These are phyloP conservation scores for Limnanthes douglasii DNA, from an alignment of 345 rosid species.

Conservation along the genomic window DNA sequence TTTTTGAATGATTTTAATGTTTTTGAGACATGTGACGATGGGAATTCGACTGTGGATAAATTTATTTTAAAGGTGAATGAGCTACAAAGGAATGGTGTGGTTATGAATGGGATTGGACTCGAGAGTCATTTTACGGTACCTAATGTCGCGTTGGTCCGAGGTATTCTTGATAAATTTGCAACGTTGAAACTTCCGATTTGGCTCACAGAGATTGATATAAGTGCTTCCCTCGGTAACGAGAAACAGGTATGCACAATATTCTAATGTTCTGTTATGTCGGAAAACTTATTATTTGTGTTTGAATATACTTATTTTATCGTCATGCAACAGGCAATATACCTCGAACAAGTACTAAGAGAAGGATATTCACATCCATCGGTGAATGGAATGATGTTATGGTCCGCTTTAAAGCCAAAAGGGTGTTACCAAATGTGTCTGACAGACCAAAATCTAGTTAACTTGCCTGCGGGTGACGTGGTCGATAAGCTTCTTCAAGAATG, in stretches of 20 bases:
- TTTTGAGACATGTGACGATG: conserved; percentile 64
- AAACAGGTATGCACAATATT: conserved; percentile 30
- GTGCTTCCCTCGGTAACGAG: conserved; percentile 18
- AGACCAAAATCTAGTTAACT: conserved; percentile 30
- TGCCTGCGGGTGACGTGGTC: conserved; percentile 62
- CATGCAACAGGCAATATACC: conserved; percentile 29
- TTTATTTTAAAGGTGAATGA: conserved; percentile 42
- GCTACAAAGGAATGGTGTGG: conserved; percentile 27
- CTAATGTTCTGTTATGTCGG: background rate
- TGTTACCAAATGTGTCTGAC: conserved; percentile 87
- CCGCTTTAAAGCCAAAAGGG: conserved; percentile 62
- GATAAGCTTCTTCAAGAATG: conserved; percentile 50
- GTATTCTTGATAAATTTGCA: conserved; percentile 55
- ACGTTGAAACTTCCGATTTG: conserved; percentile 58
- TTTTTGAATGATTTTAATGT: conserved; percentile 79
- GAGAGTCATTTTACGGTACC: conserved; percentile 66
- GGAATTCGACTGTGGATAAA: conserved; percentile 47
- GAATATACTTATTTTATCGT: background rate
- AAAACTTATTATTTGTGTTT: background rate
- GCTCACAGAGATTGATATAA: conserved; percentile 82
- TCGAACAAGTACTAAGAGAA: conserved; percentile 69
- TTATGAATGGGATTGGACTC: conserved; percentile 60
- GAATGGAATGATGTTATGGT: conserved; percentile 81
- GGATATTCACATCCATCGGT: conserved; percentile 80
- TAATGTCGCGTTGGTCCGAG: conserved; percentile 60